Conservation (phyloP, 2,329 filamentous ascomycete species). For the Fusarium anthophilum region DNA sequence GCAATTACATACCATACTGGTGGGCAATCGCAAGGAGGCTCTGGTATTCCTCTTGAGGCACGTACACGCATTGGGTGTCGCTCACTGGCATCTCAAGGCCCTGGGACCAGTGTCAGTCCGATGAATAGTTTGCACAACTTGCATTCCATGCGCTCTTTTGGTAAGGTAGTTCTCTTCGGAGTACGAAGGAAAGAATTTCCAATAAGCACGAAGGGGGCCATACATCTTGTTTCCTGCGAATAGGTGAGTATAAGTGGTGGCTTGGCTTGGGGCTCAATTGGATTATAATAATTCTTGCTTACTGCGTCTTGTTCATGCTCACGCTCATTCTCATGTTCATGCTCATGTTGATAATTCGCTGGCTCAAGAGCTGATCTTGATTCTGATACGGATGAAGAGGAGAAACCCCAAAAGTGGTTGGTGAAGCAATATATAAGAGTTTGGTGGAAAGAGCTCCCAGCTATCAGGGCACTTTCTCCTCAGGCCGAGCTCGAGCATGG, state of each 20-base stretch:
- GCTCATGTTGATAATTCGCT: conserved; percentile 10
- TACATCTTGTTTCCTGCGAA: conserved; percentile 21
- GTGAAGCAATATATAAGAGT: neutral
- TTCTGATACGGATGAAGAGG: neutral
- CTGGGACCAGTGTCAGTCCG: conserved; percentile 14
- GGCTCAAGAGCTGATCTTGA: neutral
- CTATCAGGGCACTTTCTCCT: neutral
- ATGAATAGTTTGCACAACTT: neutral
- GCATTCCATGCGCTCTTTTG: neutral
- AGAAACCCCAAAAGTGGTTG: neutral
- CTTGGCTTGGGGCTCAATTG: neutral
- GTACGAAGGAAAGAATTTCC: no score
- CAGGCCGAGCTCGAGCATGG: neutral
- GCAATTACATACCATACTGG: conserved; percentile 62
- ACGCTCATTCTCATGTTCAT: conserved; percentile 4
- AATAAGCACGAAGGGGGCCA: neutral
- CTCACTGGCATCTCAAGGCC: neutral
- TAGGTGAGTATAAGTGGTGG: neutral
- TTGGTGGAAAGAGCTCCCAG: neutral
- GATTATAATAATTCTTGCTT: neutral
- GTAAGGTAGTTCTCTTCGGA: neutral
- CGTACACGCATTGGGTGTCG: conserved; percentile 54
- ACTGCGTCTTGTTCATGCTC: conserved; percentile 9
- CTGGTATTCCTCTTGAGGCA: conserved; percentile 70
- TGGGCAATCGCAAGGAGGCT: conserved; percentile 60